Evolutionary conservation across 2,329 filamentous ascomycete species (phyloP), one percentile per base, ranked within the genome.

Genomic region (Shiraia sp.): DNA sequence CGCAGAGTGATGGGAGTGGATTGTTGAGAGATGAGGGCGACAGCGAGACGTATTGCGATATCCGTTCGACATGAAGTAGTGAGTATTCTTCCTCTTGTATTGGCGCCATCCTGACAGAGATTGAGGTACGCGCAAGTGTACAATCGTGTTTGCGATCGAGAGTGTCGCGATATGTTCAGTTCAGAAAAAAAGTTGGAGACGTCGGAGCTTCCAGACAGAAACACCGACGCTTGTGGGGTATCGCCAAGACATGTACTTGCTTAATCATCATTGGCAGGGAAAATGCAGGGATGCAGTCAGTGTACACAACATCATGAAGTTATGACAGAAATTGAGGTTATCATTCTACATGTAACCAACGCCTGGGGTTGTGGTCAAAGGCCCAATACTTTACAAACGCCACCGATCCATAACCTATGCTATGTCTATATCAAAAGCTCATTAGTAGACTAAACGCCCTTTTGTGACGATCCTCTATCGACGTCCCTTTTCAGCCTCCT

Each of bases 21-120:
- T 29, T 43, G 82, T 79, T 47, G 80, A 76, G 70, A 88, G 86
- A 85, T 27, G 81, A 74, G 9, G 88, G 87, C 49, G 83, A 87
- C 49, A 93, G 76, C 1, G 87, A 81, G 50, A 91, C 79, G 72
- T 88, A 91, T 57, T 96, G 80, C 2, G 91, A 91, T 29, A 89
- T 81, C 15, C 86, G 90, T 61, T 92, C 86, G 19, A 83, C 81
- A 65, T 84, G 83, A 71, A 95, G 92, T 12, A 91, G 53, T 10
- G 57, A 56, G 23, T 22, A 17, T 8, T 50, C 34, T 25, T 37
- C 35, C 6, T 35, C 34, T 36, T 51, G 34, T 43, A 57, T 51
- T 17, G 63, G 61, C 3, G 59, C 59, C 62, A 66, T 68, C 40
- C 38, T 53, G 40, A 10, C 8, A 36, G 15, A 17, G 24, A 17